Base-by-base conservation (phyloP, 176 grass and related monocot species). In the Triticum turgidum region DNA sequence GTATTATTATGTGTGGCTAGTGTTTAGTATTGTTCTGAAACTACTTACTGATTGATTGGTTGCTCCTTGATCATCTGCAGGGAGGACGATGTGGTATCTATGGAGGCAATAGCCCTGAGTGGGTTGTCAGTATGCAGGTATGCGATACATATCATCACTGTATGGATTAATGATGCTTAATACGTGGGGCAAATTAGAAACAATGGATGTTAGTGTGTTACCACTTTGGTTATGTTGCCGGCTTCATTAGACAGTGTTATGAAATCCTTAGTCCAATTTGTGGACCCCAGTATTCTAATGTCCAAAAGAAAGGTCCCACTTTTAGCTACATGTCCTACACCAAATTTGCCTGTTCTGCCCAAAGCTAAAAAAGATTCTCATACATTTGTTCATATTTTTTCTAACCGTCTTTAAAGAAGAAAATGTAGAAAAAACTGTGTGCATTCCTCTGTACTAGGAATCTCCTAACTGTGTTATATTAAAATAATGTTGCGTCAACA, bases 81-180 rank as follows among this genome's bases (percentile, higher is more conserved):
- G 90, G 91, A 35, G 88, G 91, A 42, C 93, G 93, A 32, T 98
- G 96, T 78, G 96, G 96, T 27, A 98, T 98, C 65, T 98, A 95
- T 61, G 93, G 96, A 89, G 89, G 84, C 42, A 98, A 98, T 87
- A 94, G 86, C 69, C 90, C 89, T 18, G 93, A 98, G 64, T 98
- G 96, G 96, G 65, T 98, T 78, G 89, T 95, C 61, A 98, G 91
- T 79, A 94, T 98, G 96, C 84, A 98, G 93, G 96, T 98, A 83
- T 33, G 68, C 2, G 10, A 41, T 72, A 66, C 49, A 20, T 38
- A 41, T 9, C 21, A 81, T 34, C 29, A 51, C 38, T 65, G 9
- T 65, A 22, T 41, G 62, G 15, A 77, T 34, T 58, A 34, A 21
- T 17, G 17, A 77, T 56, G 30, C 15, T 56, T 34, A 56, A 54